These are phyloP conservation scores for Trichomonascaceae sp. DNA, from an alignment of 1,139 yeast genomes.

Conservation along the genomic window DNA sequence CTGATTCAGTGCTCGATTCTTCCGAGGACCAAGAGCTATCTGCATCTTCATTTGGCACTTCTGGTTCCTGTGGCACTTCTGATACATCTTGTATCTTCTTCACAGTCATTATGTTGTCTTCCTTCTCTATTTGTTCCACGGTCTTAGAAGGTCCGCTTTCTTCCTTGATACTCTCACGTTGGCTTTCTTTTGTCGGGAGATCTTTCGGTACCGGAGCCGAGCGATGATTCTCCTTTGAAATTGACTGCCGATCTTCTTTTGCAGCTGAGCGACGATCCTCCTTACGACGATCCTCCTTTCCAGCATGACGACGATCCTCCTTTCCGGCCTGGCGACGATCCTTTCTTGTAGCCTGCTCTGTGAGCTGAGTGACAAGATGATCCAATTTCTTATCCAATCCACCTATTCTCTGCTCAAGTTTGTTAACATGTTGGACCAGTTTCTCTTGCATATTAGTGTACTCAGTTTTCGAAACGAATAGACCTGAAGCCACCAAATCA, in stretches of 20 bases:
- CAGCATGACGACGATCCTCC: neutral
- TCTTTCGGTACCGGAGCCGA: neutral
- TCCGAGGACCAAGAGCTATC: neutral
- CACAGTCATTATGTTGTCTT: neutral
- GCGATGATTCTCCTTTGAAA: neutral
- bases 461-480: constrained; percentile 17
- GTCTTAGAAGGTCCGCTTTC: neutral
- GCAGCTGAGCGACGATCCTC: neutral
- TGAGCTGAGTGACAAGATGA: neutral
- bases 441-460: constrained; percentile 12
- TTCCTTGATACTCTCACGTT: neutral
- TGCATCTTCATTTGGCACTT: neutral
- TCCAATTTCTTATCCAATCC: constrained; percentile 11
- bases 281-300: neutral
- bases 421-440: constrained; percentile 10
- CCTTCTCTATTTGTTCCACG: neutral
- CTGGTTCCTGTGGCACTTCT: neutral
- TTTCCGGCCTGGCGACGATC: neutral
- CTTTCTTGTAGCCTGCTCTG: neutral
- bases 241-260: neutral
- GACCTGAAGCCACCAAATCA: constrained; percentile 17
- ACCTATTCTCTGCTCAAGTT: constrained; percentile 13
- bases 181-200: neutral
- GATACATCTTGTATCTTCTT: neutral
- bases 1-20: neutral